phyloP scores from a whole-genome alignment of 306 rosid genomes.

The Argentina anserina region DNA sequence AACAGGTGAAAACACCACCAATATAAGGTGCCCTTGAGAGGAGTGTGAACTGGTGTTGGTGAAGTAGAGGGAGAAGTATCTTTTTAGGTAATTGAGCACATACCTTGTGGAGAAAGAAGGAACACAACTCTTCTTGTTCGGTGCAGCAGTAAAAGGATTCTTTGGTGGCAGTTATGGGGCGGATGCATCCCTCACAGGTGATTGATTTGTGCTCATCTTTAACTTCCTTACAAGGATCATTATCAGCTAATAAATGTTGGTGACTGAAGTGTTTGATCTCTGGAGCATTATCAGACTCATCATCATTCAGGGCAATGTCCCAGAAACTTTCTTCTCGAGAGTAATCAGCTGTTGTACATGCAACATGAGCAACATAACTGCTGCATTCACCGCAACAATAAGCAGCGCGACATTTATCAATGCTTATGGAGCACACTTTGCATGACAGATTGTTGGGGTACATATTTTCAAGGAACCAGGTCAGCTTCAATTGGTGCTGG shows the following conservation, averaged over 20 bases:
- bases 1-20: neutral
- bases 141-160: neutral
- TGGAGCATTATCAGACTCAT: neutral
- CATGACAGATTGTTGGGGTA: too few relatives aligned
- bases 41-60: neutral
- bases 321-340: neutral
- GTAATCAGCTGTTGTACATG: neutral
- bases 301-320: neutral
- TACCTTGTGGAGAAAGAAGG: neutral
- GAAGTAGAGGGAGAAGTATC: neutral
- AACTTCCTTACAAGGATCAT: neutral
- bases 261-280: neutral
- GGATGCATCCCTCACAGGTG: slow-evolving; percentile 5
- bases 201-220: neutral
- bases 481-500: too few relatives aligned
- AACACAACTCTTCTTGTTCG: neutral
- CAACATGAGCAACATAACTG: neutral
- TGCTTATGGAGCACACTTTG: neutral
- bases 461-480: too few relatives aligned
- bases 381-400: neutral
- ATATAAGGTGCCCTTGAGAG: too few relatives aligned
- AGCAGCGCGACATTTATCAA: neutral
- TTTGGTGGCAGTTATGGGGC: neutral
- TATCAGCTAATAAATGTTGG: neutral
- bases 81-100: neutral